Percentiles rank a stretch among this genome's conserved stretches.
These are phyloP conservation scores for Colletotrichum sp. DNA, from an alignment of 2,329 filamentous ascomycete genomes.

Conservation along the genomic window DNA sequence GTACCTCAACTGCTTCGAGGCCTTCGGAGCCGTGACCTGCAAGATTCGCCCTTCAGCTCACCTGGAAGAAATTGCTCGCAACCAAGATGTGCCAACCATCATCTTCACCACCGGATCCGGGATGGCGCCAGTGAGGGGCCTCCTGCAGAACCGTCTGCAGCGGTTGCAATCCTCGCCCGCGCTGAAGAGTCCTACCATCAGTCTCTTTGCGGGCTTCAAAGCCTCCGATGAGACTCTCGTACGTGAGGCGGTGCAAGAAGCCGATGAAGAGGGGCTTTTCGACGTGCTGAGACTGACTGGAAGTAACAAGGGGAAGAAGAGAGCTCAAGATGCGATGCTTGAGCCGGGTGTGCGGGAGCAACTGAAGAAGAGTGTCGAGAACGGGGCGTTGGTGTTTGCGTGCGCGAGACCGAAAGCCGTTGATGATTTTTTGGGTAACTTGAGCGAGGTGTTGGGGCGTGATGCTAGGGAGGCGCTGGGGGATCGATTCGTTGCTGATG, in stretches of 20 bases:
- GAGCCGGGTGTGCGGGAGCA: not conserved
- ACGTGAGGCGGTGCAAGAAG: slow-evolving; percentile 14
- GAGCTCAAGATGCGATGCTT: slow-evolving; percentile 17
- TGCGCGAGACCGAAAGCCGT: slow-evolving; percentile 16
- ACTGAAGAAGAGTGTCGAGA: not conserved
- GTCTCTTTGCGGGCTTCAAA: slow-evolving; percentile 20
- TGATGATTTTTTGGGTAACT: slow-evolving; percentile 8
- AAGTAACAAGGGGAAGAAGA: slow-evolving; percentile 10
- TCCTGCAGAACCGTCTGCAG: slow-evolving; percentile 5
- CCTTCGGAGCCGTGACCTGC: slow-evolving; percentile 8
- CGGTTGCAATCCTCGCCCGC: not conserved
- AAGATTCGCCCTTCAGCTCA: slow-evolving; percentile 10
- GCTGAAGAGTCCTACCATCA: not conserved
- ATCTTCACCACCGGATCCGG: slow-evolving; percentile 19
- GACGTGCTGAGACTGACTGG: not conserved
- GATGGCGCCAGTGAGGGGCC: slow-evolving; percentile 13
- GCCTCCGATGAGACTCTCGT: slow-evolving; percentile 5
- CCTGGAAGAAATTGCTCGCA: not conserved
- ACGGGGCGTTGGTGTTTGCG: slow-evolving; percentile 15
- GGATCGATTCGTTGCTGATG: slow-evolving; percentile 15
- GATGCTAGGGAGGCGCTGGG: slow-evolving; percentile 16
- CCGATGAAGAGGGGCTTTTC: slow-evolving; percentile 3
- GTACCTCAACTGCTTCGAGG: slow-evolving; percentile 5
- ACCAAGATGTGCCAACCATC: slow-evolving; percentile 2
- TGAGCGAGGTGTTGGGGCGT: slow-evolving; percentile 13